These are phyloP conservation scores for Leptodermis oblonga DNA, from an alignment of 257 asterid species.

Conservation along the genomic window DNA sequence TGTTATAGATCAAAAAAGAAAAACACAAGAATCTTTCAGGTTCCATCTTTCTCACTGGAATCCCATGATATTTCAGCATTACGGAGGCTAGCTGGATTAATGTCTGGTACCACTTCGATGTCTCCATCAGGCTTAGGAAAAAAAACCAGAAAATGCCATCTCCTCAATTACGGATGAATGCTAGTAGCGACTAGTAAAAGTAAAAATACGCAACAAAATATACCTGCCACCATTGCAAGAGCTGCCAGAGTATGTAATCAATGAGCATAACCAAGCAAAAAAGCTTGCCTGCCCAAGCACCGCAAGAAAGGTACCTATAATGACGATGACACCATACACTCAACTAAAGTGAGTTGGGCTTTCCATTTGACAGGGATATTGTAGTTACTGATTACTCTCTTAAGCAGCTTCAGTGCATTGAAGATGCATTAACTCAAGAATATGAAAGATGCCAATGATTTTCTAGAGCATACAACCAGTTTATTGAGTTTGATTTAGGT, in stretches of 20 bases:
- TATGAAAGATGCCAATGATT: neutral
- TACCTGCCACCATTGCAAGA: constrained; percentile 84
- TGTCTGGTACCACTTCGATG: constrained; percentile 68
- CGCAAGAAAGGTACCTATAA: constrained; percentile 78
- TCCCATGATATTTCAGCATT: constrained; percentile 29
- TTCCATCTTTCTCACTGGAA: constrained; percentile 17
- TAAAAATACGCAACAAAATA: neutral
- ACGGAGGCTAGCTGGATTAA: constrained; percentile 28
- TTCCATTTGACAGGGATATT: neutral
- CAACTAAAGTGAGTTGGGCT: neutral
- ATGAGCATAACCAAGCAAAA: constrained; percentile 85
- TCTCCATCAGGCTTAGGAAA: constrained; percentile 69
- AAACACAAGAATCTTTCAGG: neutral
- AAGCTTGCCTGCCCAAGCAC: constrained; percentile 97
- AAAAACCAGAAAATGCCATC: constrained; percentile 8
- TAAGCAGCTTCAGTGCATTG: neutral
- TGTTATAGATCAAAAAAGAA: neutral
- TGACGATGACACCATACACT: neutral
- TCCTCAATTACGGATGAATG: neutral
- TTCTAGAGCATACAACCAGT: neutral
- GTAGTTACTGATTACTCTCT: neutral
- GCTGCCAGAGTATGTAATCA: constrained; percentile 63
- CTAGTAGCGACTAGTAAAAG: neutral
- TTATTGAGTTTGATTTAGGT: neutral
- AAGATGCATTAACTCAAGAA: neutral